Conservation (phyloP, 1,284 basidiomycete genomes). For the Inonotus obliquus region DNA sequence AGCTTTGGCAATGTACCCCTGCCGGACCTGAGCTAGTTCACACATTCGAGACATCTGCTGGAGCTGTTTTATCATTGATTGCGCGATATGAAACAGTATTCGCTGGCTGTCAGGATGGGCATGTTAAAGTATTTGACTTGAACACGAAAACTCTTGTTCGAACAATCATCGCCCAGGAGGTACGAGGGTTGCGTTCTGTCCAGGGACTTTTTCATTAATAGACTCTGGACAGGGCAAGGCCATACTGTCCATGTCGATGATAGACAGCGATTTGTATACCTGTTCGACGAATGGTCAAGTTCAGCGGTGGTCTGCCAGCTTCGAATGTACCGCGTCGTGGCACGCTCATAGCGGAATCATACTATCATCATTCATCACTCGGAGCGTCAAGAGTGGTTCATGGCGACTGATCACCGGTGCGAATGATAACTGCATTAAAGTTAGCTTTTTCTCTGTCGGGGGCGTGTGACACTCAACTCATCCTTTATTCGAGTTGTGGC, state of each 20-base stretch:
- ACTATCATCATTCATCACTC: constrained; percentile 67
- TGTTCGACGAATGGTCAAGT: constrained; percentile 81
- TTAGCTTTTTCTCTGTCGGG: constrained; percentile 26
- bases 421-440: constrained; percentile 82
- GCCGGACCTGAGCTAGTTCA: constrained; percentile 45
- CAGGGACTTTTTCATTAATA: not conserved
- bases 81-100: constrained; percentile 79
- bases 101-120: constrained; percentile 91
- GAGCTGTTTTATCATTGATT: constrained; percentile 77
- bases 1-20: constrained; percentile 72
- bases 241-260: constrained; percentile 73
- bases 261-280: constrained; percentile 76
- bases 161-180: constrained; percentile 82
- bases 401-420: constrained; percentile 73
- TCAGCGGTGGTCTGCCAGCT: constrained; percentile 76
- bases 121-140: constrained; percentile 88
- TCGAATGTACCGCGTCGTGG: constrained; percentile 82
- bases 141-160: constrained; percentile 85
- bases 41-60: constrained; percentile 60
- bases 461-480: not conserved
- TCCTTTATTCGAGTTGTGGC: constrained; percentile 47
- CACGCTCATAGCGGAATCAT: constrained; percentile 75
- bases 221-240: constrained; percentile 52
- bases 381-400: constrained; percentile 27
- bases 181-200: constrained; percentile 25